Evolutionary conservation across 2,329 filamentous ascomycete genomes (phyloP).

Genomic region (Fulvia fulva): DNA sequence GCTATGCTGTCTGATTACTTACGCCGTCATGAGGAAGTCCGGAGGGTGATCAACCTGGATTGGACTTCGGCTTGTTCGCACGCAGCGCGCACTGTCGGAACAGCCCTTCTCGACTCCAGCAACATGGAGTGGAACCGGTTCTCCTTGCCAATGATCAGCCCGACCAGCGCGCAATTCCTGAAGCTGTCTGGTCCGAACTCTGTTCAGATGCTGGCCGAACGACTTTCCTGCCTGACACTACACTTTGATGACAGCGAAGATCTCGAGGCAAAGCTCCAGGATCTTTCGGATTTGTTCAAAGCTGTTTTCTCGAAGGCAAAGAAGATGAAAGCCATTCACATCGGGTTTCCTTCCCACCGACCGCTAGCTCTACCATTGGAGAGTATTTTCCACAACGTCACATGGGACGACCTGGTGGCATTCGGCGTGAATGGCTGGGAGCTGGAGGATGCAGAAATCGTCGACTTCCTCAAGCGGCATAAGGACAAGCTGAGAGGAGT

Average conservation of each 20-base stretch:
- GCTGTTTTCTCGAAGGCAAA: constrained; percentile 56
- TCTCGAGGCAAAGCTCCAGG: constrained; percentile 54
- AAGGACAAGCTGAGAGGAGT: constrained; percentile 55
- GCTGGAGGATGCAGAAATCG: constrained; percentile 58
- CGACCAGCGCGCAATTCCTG: constrained; percentile 54
- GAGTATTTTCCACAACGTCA: constrained; percentile 58
- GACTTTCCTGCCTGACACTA: constrained; percentile 60
- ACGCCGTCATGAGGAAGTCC: constrained; percentile 38
- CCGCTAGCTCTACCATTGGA: constrained; percentile 57
- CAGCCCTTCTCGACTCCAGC: constrained; percentile 53
- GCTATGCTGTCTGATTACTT: constrained; percentile 52
- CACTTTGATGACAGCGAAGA: constrained; percentile 59
- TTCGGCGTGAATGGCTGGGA: constrained; percentile 65
- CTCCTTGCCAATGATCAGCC: constrained; percentile 60
- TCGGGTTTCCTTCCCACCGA: constrained; percentile 58
- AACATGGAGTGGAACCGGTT: constrained; percentile 56
- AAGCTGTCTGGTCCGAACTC: constrained; percentile 45
- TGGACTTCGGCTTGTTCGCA: constrained; percentile 63
- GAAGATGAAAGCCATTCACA: constrained; percentile 60
- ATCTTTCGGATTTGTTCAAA: constrained; percentile 55
- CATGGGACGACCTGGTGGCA: constrained; percentile 58
- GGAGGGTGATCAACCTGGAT: constrained; percentile 48
- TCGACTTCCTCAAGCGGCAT: constrained; percentile 54
- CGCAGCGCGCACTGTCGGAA: constrained; percentile 55
- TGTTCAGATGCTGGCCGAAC: constrained; percentile 50